A percentile compares a stretch with the other conserved stretches of the same genome.
These are phyloP conservation scores for Epichloe baconii DNA, from an alignment of 2,329 filamentous ascomycete species.

Conservation along the genomic window DNA sequence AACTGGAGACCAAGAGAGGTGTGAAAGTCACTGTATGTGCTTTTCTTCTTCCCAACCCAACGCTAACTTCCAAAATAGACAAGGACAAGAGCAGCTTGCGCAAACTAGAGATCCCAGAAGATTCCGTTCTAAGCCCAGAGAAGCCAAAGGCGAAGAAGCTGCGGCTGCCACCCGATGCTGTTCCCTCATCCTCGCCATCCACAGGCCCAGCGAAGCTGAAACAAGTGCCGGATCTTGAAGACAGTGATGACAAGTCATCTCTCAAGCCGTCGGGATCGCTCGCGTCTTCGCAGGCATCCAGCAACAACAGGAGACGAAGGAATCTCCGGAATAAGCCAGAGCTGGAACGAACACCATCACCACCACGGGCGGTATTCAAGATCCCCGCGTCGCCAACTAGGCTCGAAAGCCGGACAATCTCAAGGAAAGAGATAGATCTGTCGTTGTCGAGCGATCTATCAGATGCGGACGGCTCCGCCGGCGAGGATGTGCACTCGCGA, in stretches of 20 bases:
- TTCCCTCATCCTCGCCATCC: neutral
- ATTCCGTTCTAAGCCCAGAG: slow-evolving; percentile 1
- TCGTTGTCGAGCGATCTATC: neutral
- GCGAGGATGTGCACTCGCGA: neutral
- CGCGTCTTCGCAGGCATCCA: neutral
- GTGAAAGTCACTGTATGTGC: neutral
- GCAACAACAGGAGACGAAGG: neutral
- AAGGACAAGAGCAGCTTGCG: neutral
- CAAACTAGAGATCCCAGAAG: slow-evolving; percentile 3
- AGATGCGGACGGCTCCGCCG: slow-evolving; percentile 1
- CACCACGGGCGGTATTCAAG: slow-evolving; percentile 11
- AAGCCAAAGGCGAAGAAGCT: slow-evolving; percentile 1
- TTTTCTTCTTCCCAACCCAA: neutral
- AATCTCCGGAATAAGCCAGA: neutral
- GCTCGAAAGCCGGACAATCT: neutral
- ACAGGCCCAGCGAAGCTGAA: slow-evolving; percentile 2
- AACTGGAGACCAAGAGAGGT: slow-evolving; percentile 8
- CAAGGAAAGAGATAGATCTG: neutral
- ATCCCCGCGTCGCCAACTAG: slow-evolving; percentile 9
- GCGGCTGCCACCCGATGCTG: neutral
- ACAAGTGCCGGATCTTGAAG: neutral
- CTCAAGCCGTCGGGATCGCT: neutral
- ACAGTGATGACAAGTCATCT: neutral
- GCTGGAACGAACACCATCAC: slow-evolving; percentile 4
- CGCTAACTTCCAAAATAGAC: neutral